These are phyloP conservation scores for Pseudogymnoascus sp. DNA, from an alignment of 2,329 filamentous ascomycete species.

Conservation along the genomic window DNA sequence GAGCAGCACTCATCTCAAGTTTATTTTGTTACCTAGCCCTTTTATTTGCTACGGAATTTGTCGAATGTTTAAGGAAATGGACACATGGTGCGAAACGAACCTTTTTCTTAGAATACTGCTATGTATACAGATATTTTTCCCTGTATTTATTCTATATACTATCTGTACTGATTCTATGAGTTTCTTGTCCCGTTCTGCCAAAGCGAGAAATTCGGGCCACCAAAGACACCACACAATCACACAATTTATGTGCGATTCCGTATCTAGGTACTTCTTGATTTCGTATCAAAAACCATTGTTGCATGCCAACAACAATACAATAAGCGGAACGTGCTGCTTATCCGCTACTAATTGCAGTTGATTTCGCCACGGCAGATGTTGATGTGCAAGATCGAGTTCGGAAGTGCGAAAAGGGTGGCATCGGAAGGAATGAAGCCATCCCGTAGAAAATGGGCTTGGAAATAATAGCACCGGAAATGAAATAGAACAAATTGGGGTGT, in stretches of 20 bases:
- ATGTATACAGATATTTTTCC: background rate
- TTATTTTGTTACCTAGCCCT: background rate
- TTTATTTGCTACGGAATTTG: background rate
- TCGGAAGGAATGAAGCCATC: background rate
- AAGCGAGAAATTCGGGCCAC: background rate
- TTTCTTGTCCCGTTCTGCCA: background rate
- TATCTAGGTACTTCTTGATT: too few relatives aligned
- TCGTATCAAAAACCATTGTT: too few relatives aligned
- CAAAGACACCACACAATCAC: background rate
- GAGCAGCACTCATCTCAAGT: background rate
- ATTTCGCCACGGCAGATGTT: too few relatives aligned
- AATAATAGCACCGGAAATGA: background rate
- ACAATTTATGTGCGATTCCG: too few relatives aligned
- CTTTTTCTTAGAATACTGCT: background rate
- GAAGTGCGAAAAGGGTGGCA: background rate
- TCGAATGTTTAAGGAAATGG: background rate
- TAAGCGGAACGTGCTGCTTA: too few relatives aligned
- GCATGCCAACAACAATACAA: too few relatives aligned
- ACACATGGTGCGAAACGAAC: background rate
- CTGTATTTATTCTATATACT: background rate
- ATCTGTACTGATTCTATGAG: background rate
- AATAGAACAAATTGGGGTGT: background rate
- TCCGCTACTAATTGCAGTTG: too few relatives aligned
- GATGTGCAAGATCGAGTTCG: too few relatives aligned
- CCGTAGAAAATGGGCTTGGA: too few relatives aligned